A percentile compares a stretch with the other conserved stretches of the same genome.
phyloP scores from a whole-genome alignment of 2,329 filamentous ascomycete genomes.

The Neofusicoccum sp. region DNA sequence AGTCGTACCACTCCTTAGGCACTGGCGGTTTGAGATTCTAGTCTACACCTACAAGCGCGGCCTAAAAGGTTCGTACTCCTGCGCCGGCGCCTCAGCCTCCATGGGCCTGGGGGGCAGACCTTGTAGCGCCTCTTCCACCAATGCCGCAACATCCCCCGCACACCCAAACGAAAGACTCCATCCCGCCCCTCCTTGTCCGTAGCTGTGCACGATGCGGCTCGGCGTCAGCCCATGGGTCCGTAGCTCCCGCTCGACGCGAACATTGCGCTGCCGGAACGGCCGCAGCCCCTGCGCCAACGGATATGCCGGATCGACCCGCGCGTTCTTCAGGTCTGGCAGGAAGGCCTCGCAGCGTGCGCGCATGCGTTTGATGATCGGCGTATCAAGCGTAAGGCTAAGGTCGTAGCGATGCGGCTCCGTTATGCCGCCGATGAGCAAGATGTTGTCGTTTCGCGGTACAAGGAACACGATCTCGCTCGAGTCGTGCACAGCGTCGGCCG shows the following conservation, averaged over 20 bases:
- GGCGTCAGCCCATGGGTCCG: constrained; percentile 21
- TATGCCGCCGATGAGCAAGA: constrained; percentile 38
- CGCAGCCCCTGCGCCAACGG: constrained; percentile 46
- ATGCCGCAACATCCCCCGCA: constrained; percentile 35
- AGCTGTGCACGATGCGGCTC: constrained; percentile 43
- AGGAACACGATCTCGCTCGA: constrained; percentile 45
- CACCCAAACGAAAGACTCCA: constrained; percentile 45
- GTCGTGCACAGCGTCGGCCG: constrained; percentile 37
- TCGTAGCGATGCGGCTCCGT: constrained; percentile 16
- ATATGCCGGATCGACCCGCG: constrained; percentile 41
- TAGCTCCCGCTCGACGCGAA: constrained; percentile 46
- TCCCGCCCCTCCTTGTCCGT: constrained; percentile 47
- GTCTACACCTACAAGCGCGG: no score
- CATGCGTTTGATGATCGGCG: constrained; percentile 43
- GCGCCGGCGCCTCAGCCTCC: background rate
- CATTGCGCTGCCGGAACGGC: constrained; percentile 41
- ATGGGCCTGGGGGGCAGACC: constrained; percentile 5
- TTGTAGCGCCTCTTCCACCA: constrained; percentile 38
- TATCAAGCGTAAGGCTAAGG: constrained; percentile 41
- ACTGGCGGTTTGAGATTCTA: no score
- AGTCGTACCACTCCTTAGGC: no score
- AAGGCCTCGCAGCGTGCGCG: constrained; percentile 44
- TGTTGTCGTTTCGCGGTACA: constrained; percentile 46
- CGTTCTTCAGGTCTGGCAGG: constrained; percentile 42
- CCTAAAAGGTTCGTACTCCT: no score